These are phyloP conservation scores for Penicillium italicum DNA, from an alignment of 2,329 filamentous ascomycete genomes.

Conservation along the genomic window DNA sequence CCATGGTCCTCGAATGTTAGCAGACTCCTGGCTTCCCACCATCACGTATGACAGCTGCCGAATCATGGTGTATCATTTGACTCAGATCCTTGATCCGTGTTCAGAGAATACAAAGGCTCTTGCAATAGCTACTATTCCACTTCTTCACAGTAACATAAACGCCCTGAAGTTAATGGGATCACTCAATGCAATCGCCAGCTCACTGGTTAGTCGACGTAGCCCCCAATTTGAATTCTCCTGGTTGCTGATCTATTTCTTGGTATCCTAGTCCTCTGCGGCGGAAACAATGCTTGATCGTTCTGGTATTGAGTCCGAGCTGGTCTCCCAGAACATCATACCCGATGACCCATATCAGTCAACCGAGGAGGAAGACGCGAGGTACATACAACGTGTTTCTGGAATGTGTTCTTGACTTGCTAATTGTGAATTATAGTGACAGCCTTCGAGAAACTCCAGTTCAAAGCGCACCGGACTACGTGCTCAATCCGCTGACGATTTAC, in stretches of 20 bases:
- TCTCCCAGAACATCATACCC: slow-evolving; percentile 18
- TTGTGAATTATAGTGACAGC: slow-evolving; percentile 7
- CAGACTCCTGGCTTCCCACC: slow-evolving; percentile 47
- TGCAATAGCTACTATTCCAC: slow-evolving; percentile 8
- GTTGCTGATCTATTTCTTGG: not conserved
- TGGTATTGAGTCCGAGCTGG: slow-evolving; percentile 19
- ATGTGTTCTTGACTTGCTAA: not conserved
- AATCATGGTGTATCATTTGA: slow-evolving; percentile 50
- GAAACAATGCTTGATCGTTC: slow-evolving; percentile 23
- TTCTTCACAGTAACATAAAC: slow-evolving; percentile 22
- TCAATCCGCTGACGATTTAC: slow-evolving; percentile 27
- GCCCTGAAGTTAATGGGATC: slow-evolving; percentile 21
- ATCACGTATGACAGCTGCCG: slow-evolving; percentile 50
- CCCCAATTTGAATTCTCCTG: not conserved
- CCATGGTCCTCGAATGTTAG: slow-evolving; percentile 43
- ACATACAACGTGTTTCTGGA: not conserved
- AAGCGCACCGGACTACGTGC: slow-evolving; percentile 26
- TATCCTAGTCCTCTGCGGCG: slow-evolving; percentile 13
- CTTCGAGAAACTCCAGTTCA: slow-evolving; percentile 14
- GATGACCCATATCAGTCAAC: slow-evolving; percentile 21
- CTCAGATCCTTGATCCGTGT: slow-evolving; percentile 36
- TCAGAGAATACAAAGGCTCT: slow-evolving; percentile 21
- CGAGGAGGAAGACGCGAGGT: slow-evolving; percentile 13
- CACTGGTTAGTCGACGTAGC: slow-evolving; percentile 9
- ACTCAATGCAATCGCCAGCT: slow-evolving; percentile 21